These are phyloP conservation scores for Kurtzmaniella cleridarum DNA, from an alignment of 805 yeast species.

Conservation along the genomic window DNA sequence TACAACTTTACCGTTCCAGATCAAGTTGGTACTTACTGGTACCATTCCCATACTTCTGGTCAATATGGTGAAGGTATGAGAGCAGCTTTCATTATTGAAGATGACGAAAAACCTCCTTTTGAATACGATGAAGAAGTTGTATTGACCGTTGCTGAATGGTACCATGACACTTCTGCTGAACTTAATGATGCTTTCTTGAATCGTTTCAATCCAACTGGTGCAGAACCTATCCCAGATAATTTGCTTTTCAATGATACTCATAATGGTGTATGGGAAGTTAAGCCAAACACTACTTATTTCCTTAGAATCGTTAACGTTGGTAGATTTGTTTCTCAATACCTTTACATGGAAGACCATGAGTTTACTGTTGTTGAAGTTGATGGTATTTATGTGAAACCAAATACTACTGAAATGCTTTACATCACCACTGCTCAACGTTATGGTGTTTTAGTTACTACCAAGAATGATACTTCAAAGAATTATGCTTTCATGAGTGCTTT, in stretches of 20 bases:
- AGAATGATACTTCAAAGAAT: conserved; percentile 37
- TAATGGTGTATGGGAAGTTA: conserved; percentile 50
- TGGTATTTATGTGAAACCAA: conserved; percentile 55
- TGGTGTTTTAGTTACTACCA: conserved; percentile 60
- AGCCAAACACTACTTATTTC: conserved; percentile 57
- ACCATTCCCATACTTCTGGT: conserved; percentile 88
- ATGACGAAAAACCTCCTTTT: conserved; percentile 47
- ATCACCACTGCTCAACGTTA: conserved; percentile 80
- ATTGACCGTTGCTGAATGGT: conserved; percentile 58
- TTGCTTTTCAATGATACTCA: conserved; percentile 60
- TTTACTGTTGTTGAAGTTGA: conserved; percentile 39
- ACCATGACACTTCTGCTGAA: conserved; percentile 48
- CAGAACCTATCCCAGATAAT: conserved; percentile 74
- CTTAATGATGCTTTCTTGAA: conserved; percentile 47
- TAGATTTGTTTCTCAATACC: conserved; percentile 60
- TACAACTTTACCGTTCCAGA: conserved; percentile 85
- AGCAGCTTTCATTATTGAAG: conserved; percentile 72
- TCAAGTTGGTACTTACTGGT: conserved; percentile 94
- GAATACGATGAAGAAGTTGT: conserved; percentile 58
- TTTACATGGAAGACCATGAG: conserved; percentile 38
- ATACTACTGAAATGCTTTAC: conserved; percentile 49
- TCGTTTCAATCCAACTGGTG: conserved; percentile 77
- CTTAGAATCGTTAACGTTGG: conserved; percentile 64
- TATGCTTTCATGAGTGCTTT: conserved; percentile 57
- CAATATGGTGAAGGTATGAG: conserved; percentile 94